A percentile compares a stretch with the other conserved stretches of the same genome.
phyloP scores from a whole-genome alignment of 202 grass and related monocot species.

The Dendrocalamus latiflorus region DNA sequence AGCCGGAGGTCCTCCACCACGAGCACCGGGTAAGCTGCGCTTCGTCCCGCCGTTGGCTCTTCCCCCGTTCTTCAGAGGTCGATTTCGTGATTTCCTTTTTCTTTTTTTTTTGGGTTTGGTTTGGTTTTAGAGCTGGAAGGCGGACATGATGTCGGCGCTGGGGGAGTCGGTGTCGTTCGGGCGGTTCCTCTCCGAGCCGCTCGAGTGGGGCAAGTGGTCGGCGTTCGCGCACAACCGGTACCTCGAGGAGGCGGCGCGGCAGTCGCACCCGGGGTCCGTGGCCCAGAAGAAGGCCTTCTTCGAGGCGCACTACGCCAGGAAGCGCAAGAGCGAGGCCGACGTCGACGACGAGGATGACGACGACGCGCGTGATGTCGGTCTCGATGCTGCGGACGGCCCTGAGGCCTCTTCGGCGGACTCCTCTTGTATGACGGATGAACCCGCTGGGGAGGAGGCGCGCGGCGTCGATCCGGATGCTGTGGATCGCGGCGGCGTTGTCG shows the following conservation, averaged over 20 bases:
- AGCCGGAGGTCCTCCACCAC: background rate
- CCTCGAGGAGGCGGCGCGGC: slow-evolving; percentile 54
- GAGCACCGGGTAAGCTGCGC: background rate
- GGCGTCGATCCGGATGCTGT: background rate
- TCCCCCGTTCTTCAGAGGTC: too few species aligned
- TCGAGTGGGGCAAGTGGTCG: slow-evolving; percentile 70
- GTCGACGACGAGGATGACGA: background rate
- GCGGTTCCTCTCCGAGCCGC: too few species aligned
- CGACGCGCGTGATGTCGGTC: background rate
- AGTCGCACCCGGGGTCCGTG: slow-evolving; percentile 61
- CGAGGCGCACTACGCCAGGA: slow-evolving; percentile 63
- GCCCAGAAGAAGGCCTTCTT: slow-evolving; percentile 80
- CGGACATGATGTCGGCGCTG: slow-evolving; percentile 63
- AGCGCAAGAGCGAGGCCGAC: slow-evolving; percentile 30
- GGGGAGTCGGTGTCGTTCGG: too few species aligned
- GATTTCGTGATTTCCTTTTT: background rate
- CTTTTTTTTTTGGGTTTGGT: background rate
- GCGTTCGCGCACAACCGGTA: slow-evolving; percentile 62
- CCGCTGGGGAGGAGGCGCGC: background rate
- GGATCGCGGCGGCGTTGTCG: background rate
- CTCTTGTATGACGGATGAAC: slow-evolving; percentile 38
- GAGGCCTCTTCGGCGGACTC: background rate
- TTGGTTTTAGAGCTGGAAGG: slow-evolving; percentile 26
- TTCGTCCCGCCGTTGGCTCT: background rate
- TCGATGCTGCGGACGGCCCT: background rate